Base-by-base conservation (phyloP, 2,329 filamentous ascomycete species). In the Hawksworthiomyces lignivorus region DNA sequence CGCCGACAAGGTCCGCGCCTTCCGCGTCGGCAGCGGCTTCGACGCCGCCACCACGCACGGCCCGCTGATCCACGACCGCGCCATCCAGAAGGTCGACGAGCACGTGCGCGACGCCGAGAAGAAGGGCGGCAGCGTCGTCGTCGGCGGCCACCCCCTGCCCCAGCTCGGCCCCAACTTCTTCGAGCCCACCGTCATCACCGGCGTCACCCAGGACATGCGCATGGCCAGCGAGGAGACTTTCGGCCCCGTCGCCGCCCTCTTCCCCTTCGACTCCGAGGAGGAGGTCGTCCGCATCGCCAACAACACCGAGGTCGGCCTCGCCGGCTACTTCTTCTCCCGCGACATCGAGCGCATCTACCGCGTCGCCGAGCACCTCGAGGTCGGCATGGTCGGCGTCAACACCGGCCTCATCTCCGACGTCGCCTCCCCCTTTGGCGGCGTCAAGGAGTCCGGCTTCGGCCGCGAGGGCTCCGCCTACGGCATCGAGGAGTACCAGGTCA, bases 181-280 rank as follows among this genome's bases (percentile, higher is more conserved):
- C 67, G 77, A 88, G 56, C 87, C 87, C 3, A 97, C 92, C 0
- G 84, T 97, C 31, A 78, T 98, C 47, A 82, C 84, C 9, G 85
- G 84, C 48, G 90, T 95, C 82, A 94, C 73, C 10, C 69, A 73
- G 44, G 80, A 89, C 31, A 97, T 97, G 92, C 73, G 77, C 46
- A 74, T 97, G 52, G 82, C 86, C 5, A 69, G 69, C 2, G 90
- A 97, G 63, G 92, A 98, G 70, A 98, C 90, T 0, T 98, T 98
- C 59, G 92, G 92, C 0, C 92, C 92, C 3, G 84, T 97, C 0
- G 90, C 89, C 0, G 90, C 85, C 1, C 64, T 97, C 12, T 96
- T 96, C 69, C 75, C 80, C 36, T 98, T 97, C 58, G 76, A 86
- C 35, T 87, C 82, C 0, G 92, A 97, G 64, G 81, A 84, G 40